Percentiles rank a stretch among this genome's conserved stretches.
phyloP scores from a whole-genome alignment of 768 basidiomycete genomes.

The Megacollybia marginata region DNA sequence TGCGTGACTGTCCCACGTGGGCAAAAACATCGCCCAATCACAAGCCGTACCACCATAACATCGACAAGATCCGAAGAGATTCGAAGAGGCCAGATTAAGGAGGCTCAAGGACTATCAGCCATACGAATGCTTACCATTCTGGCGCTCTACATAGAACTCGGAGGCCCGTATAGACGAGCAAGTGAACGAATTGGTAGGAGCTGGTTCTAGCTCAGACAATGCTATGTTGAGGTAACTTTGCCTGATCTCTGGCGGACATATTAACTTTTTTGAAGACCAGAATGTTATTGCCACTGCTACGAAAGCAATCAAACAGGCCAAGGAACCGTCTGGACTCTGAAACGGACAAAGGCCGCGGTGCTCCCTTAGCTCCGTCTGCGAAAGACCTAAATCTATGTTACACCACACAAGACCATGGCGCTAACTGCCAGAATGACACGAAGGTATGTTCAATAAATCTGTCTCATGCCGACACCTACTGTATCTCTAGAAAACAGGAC shows the following conservation, averaged over 20 bases:
- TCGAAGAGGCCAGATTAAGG: constrained; percentile 66
- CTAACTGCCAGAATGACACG: constrained; percentile 21
- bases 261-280: constrained; percentile 79
- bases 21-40: constrained; percentile 88
- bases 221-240: constrained; percentile 7
- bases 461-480: not conserved
- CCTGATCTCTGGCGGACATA: constrained; percentile 41
- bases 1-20: constrained; percentile 36
- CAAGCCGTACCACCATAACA: constrained; percentile 89
- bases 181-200: constrained; percentile 56
- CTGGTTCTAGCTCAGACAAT: constrained; percentile 24
- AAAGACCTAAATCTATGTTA: constrained; percentile 87
- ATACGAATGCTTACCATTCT: constrained; percentile 29
- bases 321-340: constrained; percentile 35
- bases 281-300: constrained; percentile 38
- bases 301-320: constrained; percentile 40
- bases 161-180: constrained; percentile 63
- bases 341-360: constrained; percentile 64
- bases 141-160: constrained; percentile 48
- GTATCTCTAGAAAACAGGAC: constrained; percentile 46
- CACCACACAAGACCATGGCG: constrained; percentile 16
- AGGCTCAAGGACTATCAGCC: constrained; percentile 62
- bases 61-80: constrained; percentile 71
- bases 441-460: constrained; percentile 20
- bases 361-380: constrained; percentile 63